These are phyloP conservation scores for Candida schatavii DNA, from an alignment of 805 yeast species.

Conservation along the genomic window DNA sequence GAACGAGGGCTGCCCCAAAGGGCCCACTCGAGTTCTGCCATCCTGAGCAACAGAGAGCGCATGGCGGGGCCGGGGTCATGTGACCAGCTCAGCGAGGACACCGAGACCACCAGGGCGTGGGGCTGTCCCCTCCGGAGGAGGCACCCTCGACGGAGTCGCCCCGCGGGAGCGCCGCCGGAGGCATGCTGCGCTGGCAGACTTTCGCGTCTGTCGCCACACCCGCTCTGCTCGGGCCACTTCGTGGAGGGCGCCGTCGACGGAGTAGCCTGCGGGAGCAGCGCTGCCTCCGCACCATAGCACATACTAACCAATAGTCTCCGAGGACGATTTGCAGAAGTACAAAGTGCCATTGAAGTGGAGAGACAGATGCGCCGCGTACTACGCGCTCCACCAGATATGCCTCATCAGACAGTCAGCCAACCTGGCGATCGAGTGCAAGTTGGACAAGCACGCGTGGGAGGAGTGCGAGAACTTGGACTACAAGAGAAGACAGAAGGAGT, in stretches of 20 bases:
- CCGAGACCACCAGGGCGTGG: neutral
- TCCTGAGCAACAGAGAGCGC: too few relatives aligned
- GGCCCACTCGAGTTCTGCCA: too few relatives aligned
- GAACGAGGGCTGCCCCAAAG: too few relatives aligned
- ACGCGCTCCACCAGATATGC: slow-evolving; percentile 43
- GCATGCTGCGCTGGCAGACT: too few relatives aligned
- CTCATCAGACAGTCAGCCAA: slow-evolving; percentile 43
- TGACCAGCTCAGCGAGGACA: too few relatives aligned
- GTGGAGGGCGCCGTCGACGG: too few relatives aligned
- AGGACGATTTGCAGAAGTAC: slow-evolving; percentile 78
- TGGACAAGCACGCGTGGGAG: slow-evolving; percentile 81
- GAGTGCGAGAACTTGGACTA: slow-evolving; percentile 82
- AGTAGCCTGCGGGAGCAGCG: neutral
- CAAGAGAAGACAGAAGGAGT: slow-evolving; percentile 73
- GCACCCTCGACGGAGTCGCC: too few relatives aligned
- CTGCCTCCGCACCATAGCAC: slow-evolving; percentile 7
- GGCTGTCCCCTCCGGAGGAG: too few relatives aligned
- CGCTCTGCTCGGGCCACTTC: too few relatives aligned
- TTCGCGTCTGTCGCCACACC: too few relatives aligned
- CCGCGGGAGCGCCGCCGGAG: too few relatives aligned
- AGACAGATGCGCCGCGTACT: slow-evolving; percentile 73
- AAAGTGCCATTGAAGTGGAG: slow-evolving; percentile 77
- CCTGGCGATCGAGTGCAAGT: slow-evolving; percentile 55
- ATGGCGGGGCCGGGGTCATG: too few relatives aligned
- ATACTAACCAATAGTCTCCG: slow-evolving; percentile 71